Conservation (phyloP, 148 eudicot genomes). For the Cornus kousa region DNA sequence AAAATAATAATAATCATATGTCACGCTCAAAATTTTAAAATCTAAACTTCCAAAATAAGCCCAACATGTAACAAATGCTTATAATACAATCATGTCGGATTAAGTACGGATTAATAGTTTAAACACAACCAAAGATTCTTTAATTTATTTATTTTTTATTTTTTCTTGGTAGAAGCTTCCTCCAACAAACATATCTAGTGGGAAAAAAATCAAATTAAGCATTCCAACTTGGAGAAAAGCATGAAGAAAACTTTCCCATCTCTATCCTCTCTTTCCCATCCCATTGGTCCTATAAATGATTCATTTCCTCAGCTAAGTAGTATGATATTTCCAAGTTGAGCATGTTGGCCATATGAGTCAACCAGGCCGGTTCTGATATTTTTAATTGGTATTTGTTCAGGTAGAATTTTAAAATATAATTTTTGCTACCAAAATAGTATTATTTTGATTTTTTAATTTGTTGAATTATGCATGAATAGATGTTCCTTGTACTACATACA, state of each 20-base stretch:
- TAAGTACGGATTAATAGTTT: not conserved
- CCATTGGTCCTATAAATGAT: too few species aligned
- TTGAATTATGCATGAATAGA: constrained; percentile 7
- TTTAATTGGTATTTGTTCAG: too few species aligned
- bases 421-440: too few species aligned
- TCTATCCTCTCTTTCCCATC: not conserved
- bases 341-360: too few species aligned
- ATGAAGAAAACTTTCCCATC: not conserved
- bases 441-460: not conserved
- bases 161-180: constrained; percentile 3
- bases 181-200: not conserved
- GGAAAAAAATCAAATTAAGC: not conserved
- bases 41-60: not conserved
- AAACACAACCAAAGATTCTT: not conserved
- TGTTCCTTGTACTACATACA: constrained; percentile 3
- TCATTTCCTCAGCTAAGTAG: too few species aligned
- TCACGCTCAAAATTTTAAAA: not conserved
- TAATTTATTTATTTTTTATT: not conserved
- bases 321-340: too few species aligned
- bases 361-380: too few species aligned
- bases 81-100: constrained; percentile 3
- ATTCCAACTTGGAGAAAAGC: not conserved
- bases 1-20: not conserved
- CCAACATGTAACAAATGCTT: not conserved
- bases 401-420: too few species aligned